Evolutionary conservation across 768 basidiomycete genomes (phyloP).

Genomic region (Gloeopeniophorella convolvens): DNA sequence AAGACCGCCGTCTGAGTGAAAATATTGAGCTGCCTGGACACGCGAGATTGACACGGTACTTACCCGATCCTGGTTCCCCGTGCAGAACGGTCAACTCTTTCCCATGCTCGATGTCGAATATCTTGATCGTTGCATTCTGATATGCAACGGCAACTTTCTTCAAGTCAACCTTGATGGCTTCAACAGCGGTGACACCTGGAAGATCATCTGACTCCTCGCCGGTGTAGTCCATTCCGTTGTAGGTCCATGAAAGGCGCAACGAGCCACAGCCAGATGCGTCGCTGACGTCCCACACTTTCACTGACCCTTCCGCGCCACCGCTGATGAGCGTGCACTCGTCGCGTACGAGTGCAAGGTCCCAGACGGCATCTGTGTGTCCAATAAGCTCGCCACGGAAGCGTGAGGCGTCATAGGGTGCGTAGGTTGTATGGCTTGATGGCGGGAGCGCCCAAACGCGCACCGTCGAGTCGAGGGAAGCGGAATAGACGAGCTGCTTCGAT

Average conservation of each 20-base stretch:
- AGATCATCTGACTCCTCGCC: constrained; percentile 36
- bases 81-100: constrained; percentile 61
- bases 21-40: background rate
- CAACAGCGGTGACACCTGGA: constrained; percentile 74
- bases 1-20: constrained; percentile 56
- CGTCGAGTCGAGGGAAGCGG: constrained; percentile 89
- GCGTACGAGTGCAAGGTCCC: constrained; percentile 86
- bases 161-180: constrained; percentile 74
- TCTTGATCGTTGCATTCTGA: constrained; percentile 81
- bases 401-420: constrained; percentile 83
- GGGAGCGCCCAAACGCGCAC: constrained; percentile 90
- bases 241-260: constrained; percentile 75
- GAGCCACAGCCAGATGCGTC: constrained; percentile 52
- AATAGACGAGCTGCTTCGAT: constrained; percentile 72
- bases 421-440: constrained; percentile 70
- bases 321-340: constrained; percentile 82
- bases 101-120: constrained; percentile 87
- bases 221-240: constrained; percentile 55
- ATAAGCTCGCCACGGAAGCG: constrained; percentile 73
- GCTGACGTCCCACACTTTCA: constrained; percentile 92
- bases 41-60: background rate
- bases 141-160: constrained; percentile 89
- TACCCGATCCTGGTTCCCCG: constrained; percentile 15
- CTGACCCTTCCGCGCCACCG: constrained; percentile 84
- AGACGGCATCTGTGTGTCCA: constrained; percentile 93